Conservation (phyloP, 345 rosid genomes). For the Eucalyptus regnans region DNA sequence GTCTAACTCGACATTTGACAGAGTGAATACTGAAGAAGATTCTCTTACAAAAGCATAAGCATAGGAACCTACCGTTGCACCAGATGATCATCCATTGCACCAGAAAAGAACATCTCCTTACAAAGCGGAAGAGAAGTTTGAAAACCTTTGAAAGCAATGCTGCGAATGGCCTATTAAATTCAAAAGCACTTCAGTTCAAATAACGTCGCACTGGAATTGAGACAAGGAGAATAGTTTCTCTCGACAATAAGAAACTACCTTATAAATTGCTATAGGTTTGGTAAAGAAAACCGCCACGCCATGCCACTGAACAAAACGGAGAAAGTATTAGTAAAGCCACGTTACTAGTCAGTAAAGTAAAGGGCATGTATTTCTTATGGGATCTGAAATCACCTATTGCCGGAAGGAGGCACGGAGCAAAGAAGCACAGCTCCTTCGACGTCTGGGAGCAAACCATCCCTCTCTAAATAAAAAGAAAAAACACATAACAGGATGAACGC, state of each 20-base stretch:
- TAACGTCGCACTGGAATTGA: neutral
- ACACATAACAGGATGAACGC: neutral
- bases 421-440: constrained; percentile 58
- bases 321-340: neutral
- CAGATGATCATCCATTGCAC: constrained; percentile 63
- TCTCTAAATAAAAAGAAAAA: constrained; percentile 5
- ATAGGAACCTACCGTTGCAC: constrained; percentile 42
- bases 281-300: constrained; percentile 84
- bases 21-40: neutral
- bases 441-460: constrained; percentile 28
- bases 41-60: neutral
- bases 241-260: constrained; percentile 19
- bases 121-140: constrained; percentile 78
- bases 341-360: neutral
- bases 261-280: constrained; percentile 77
- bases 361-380: neutral
- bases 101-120: constrained; percentile 74
- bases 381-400: constrained; percentile 58
- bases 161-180: constrained; percentile 51
- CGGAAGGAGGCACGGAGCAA: constrained; percentile 95
- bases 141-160: constrained; percentile 84
- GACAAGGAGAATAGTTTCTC: neutral
- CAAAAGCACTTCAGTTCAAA: neutral
- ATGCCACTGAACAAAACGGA: constrained; percentile 43
- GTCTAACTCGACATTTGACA: neutral